Evolutionary conservation across 805 yeast genomes (phyloP).

Genomic region (Debaryomyces castellii): DNA sequence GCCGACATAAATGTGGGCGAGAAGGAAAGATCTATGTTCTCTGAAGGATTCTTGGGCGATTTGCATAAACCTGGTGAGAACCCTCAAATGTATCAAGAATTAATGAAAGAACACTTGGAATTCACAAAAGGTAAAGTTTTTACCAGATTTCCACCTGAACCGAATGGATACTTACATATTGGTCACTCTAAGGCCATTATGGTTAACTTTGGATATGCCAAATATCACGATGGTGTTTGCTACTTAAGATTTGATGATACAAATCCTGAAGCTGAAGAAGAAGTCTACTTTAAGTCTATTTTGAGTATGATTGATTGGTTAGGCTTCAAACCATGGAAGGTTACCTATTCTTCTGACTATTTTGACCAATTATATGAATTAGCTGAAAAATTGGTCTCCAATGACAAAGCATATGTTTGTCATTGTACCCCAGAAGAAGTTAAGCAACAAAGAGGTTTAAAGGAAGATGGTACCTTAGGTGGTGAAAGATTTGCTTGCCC

Average conservation of each 20-base stretch:
- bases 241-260: slow-evolving; percentile 96
- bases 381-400: slow-evolving; percentile 76
- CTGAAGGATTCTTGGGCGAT: slow-evolving; percentile 94
- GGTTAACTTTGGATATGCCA: slow-evolving; percentile 97
- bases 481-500: slow-evolving; percentile 85
- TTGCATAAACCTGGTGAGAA: slow-evolving; percentile 94
- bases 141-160: slow-evolving; percentile 98
- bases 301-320: slow-evolving; percentile 87
- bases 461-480: slow-evolving; percentile 89
- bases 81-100: slow-evolving; percentile 84
- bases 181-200: slow-evolving; percentile 98
- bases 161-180: slow-evolving; percentile 94
- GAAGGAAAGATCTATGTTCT: slow-evolving; percentile 71
- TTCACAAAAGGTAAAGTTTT: slow-evolving; percentile 79
- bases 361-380: slow-evolving; percentile 84
- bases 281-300: slow-evolving; percentile 81
- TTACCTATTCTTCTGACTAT: slow-evolving; percentile 95
- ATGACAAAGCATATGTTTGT: slow-evolving; percentile 84
- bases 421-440: slow-evolving; percentile 92
- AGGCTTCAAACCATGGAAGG: slow-evolving; percentile 90
- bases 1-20: slow-evolving; percentile 8
- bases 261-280: slow-evolving; percentile 98
- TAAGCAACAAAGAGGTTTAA: slow-evolving; percentile 85
- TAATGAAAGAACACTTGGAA: slow-evolving; percentile 75
- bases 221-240: slow-evolving; percentile 81